Evolutionary conservation across 2,329 filamentous ascomycete species (phyloP), one percentile per base, ranked within the genome.

Genomic region (Fusarium algeriense): DNA sequence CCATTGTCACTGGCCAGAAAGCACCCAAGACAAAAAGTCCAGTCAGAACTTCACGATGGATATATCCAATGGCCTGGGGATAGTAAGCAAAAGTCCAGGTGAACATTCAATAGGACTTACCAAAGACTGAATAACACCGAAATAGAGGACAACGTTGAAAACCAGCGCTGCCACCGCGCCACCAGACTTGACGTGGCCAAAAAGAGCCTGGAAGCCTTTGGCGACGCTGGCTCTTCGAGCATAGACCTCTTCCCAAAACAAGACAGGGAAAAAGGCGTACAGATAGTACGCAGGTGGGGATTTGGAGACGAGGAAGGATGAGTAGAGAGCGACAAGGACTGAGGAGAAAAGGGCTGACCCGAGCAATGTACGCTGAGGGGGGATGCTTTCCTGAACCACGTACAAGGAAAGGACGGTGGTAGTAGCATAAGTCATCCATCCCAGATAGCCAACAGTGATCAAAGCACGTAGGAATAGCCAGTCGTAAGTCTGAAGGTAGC

Each of bases 401-500:
- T 97, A 94, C 56, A 95, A 84, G 78, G 97, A 92, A 68, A 98
- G 87, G 50, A 98, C 94, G 0, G 92, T 97, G 1, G 94, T 96
- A 54, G 97, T 84, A 4, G 95, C 94, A 80, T 95, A 99, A 2
- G 92, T 92, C 78, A 98, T 97, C 95, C 95, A 99, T 23, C 96
- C 96, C 11, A 98, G 83, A 77, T 98, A 99, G 20, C 96, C 96
- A 15, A 92, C 79, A 4, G 96, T 98, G 65, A 99, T 92, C 53
- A 99, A 86, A 4, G 93, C 92, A 66, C 96, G 88, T 38, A 99
- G 84, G 82, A 99, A 99, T 5, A 99, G 86, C 96, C 96, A 99
- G 83, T 99, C 96, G 77, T 99, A 99, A 0, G 95, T 99, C 81
- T 99, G 96, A 30, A 99, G 87, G 79, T 99, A 99, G 54, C 96